Evolutionary conservation across 257 asterid species (phyloP).

Genomic region (Paulownia fortunei): DNA sequence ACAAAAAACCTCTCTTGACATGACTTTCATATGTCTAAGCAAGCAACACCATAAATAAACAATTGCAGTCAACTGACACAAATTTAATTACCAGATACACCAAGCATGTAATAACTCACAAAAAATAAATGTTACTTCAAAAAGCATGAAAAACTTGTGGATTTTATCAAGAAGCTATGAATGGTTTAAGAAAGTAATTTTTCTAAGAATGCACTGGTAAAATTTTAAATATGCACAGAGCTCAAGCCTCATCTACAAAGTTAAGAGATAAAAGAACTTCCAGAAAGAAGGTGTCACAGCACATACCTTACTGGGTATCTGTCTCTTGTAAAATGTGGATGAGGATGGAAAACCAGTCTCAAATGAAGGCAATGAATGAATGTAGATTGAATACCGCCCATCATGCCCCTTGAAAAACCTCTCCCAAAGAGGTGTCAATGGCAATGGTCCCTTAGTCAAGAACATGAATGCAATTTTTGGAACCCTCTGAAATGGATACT

Average conservation of each 20-base stretch:
- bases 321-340: conserved; percentile 65
- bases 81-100: not conserved
- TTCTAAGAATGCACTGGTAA: not conserved
- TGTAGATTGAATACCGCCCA: conserved; percentile 55
- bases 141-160: not conserved
- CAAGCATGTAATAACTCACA: not conserved
- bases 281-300: not conserved
- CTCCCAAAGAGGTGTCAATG: conserved; percentile 68
- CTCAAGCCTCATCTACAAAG: not conserved
- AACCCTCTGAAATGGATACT: conserved; percentile 52
- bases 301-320: conserved; percentile 70
- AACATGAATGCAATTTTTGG: conserved; percentile 74
- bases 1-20: not conserved
- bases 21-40: not conserved
- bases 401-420: conserved; percentile 64
- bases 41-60: conserved; percentile 13
- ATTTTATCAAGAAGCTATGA: not conserved
- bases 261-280: not conserved
- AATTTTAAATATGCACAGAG: not conserved
- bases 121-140: not conserved
- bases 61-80: not conserved
- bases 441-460: conserved; percentile 71
- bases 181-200: not conserved
- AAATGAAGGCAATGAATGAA: conserved; percentile 61
- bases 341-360: conserved; percentile 42